Conservation (phyloP, 2,329 filamentous ascomycete species). For the Apiospora kogelbergensis region DNA sequence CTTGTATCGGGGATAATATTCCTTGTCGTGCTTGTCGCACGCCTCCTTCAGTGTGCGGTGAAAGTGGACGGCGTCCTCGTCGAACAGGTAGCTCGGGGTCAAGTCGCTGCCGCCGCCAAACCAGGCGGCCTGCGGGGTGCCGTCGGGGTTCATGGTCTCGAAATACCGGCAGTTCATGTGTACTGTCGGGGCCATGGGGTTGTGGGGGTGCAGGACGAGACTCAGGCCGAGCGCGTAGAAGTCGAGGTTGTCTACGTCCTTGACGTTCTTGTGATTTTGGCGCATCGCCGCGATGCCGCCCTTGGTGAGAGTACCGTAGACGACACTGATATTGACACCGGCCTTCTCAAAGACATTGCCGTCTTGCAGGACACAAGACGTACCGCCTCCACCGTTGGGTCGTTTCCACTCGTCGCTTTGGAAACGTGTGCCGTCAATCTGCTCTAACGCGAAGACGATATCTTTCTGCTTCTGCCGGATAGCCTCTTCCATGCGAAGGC, state of each 20-base stretch:
- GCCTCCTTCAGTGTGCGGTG: constrained; percentile 89
- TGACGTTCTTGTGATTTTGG: constrained; percentile 88
- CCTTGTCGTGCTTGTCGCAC: constrained; percentile 90
- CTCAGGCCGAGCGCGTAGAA: constrained; percentile 96
- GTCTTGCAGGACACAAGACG: constrained; percentile 92
- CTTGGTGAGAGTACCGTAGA: constrained; percentile 87
- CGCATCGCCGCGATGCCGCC: constrained; percentile 91
- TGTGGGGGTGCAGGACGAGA: constrained; percentile 88
- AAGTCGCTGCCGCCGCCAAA: constrained; percentile 94
- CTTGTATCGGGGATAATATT: constrained; percentile 93
- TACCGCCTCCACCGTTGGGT: constrained; percentile 86
- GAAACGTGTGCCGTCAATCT: constrained; percentile 82
- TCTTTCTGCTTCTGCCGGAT: constrained; percentile 90
- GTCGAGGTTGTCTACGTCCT: constrained; percentile 70
- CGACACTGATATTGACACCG: constrained; percentile 90
- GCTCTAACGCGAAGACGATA: constrained; percentile 81
- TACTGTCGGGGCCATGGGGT: constrained; percentile 96
- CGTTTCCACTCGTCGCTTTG: constrained; percentile 83
- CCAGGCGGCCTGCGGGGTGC: constrained; percentile 89
- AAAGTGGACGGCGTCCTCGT: constrained; percentile 96
- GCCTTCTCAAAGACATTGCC: constrained; percentile 98
- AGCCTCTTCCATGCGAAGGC: constrained; percentile 94
- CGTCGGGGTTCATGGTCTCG: constrained; percentile 85
- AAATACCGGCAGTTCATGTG: constrained; percentile 99
- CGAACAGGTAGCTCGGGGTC: constrained; percentile 91